Base-by-base conservation (phyloP, 805 yeast genomes). In the Wickerhamomyces silvicola region DNA sequence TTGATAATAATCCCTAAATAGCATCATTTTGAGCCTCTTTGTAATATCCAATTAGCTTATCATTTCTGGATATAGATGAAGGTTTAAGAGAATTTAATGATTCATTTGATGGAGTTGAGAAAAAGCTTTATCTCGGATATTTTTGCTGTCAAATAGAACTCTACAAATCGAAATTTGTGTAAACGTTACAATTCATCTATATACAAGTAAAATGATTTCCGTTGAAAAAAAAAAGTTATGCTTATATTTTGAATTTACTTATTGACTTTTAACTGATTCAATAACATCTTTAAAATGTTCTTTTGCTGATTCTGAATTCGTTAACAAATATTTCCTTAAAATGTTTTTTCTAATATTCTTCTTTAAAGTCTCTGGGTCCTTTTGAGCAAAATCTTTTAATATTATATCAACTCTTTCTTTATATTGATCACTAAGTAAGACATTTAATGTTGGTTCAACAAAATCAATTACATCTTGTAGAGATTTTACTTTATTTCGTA, bases 331-430 rank as follows among this genome's bases (percentile, higher is more conserved):
- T 57, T 81, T 83, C 52, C 86, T 70, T 45, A 83, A 56, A 28
- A 84, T 57, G 56, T 87, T 87, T 63, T 82, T 84, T 51, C 68
- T 75, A 15, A 78, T 74, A 54, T 68, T 67, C 31, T 61, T 62
- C 51, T 72, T 70, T 41, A 70, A 44, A 18, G 37, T 23, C 13
- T 61, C 57, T 7, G 72, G 69, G 20, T 65, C 57, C 35, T 52
- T 42, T 34, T 48, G 54, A 9, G 68, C 65, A 31, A 64, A 46
- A 24, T 50, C 52, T 22, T 41, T 35, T 17, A 66, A 48, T 23
- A 70, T 60, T 23, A 43, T 40, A 28, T 58, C 53, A 18, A 66
- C 64, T 22, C 54, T 54, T 20, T 50, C 64, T 32, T 56, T 57
- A 32, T 55, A 50, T 14, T 57, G 62, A 35, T 50, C 64, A 27